phyloP scores from a whole-genome alignment of 805 yeast genomes.

The Groenewaldozyma salmanticensis region DNA sequence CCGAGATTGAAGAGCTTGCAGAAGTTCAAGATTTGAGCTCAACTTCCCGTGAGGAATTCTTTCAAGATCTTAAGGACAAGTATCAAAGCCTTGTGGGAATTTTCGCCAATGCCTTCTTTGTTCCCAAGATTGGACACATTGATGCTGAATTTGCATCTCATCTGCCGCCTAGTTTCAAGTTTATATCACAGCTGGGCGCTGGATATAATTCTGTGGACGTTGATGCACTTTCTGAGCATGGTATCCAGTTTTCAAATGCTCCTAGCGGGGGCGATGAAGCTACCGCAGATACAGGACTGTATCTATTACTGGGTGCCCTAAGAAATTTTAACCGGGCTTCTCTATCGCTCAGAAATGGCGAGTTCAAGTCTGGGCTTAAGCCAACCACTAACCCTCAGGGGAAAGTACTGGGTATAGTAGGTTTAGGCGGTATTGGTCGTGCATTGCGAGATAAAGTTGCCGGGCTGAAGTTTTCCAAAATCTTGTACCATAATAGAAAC shows the following conservation, averaged over 20 bases:
- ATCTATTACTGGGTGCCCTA: constrained; percentile 40
- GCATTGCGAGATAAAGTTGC: constrained; percentile 41
- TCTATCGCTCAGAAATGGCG: constrained; percentile 33
- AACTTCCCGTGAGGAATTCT: constrained; percentile 33
- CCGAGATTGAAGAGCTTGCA: too few relatives aligned
- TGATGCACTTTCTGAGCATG: constrained; percentile 30
- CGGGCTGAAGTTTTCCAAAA: constrained; percentile 39
- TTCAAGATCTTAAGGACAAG: constrained; percentile 28
- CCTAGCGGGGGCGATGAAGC: constrained; percentile 44
- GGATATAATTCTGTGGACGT: constrained; percentile 49
- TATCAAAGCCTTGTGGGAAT: constrained; percentile 31
- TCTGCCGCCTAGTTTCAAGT: constrained; percentile 33
- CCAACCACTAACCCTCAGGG: constrained; percentile 43
- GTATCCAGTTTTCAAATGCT: constrained; percentile 43
- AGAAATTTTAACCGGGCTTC: constrained; percentile 40
- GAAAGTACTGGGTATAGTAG: constrained; percentile 46
- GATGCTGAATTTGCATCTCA: constrained; percentile 34
- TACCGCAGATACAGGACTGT: constrained; percentile 49
- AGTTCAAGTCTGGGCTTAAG: constrained; percentile 36
- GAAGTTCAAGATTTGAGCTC: constrained; percentile 36
- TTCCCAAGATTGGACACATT: constrained; percentile 35
- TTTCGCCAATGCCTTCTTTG: constrained; percentile 37
- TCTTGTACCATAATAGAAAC: constrained; percentile 42
- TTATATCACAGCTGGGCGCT: constrained; percentile 43
- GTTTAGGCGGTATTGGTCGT: constrained; percentile 58